phyloP scores from a whole-genome alignment of 306 rosid genomes.

The Mimosa pudica region DNA sequence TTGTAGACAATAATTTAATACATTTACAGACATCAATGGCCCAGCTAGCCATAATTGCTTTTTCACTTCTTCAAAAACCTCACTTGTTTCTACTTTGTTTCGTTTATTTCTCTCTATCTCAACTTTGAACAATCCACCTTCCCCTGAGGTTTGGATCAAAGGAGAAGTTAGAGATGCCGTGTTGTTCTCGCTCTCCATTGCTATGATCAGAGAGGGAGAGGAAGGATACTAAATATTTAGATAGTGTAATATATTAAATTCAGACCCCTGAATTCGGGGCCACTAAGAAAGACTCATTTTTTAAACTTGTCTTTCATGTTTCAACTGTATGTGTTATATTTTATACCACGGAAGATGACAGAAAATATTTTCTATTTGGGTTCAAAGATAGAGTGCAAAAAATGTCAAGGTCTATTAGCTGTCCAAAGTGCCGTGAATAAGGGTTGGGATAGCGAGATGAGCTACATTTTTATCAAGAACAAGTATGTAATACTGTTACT shows the following conservation, averaged over 20 bases:
- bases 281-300: neutral
- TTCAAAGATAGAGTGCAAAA: neutral
- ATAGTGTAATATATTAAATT: neutral
- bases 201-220: neutral
- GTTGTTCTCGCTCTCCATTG: constrained; percentile 48
- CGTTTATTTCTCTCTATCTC: constrained; percentile 17
- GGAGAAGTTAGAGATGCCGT: constrained; percentile 38
- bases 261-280: neutral
- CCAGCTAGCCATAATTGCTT: constrained; percentile 91
- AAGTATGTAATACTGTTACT: no score
- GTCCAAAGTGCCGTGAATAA: neutral
- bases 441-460: neutral
- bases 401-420: neutral
- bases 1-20: constrained; percentile 56
- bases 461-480: neutral
- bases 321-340: neutral
- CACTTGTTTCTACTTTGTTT: constrained; percentile 14
- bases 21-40: constrained; percentile 53
- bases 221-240: neutral
- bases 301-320: neutral
- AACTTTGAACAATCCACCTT: constrained; percentile 28
- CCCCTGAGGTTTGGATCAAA: constrained; percentile 43
- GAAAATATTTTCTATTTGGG: neutral
- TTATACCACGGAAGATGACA: neutral
- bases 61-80: constrained; percentile 54